Evolutionary conservation across 2,329 filamentous ascomycete species (phyloP).

Genomic region (Penicillium crustosum): DNA sequence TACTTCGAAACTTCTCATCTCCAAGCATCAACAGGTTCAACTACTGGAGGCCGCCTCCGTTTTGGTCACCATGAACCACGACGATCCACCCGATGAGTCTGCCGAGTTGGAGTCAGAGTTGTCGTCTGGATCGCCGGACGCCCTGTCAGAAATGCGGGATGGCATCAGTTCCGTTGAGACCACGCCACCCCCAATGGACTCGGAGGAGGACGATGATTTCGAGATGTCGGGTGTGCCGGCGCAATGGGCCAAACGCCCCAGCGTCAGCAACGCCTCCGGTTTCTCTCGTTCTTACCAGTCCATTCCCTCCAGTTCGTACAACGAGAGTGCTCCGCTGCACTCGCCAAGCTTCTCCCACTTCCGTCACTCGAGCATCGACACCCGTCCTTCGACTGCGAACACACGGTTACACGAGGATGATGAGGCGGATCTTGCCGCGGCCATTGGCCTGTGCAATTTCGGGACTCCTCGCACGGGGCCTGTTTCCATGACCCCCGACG

Average conservation of each 20-base stretch:
- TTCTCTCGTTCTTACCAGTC: constrained; percentile 83
- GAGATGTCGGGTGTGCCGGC: constrained; percentile 52
- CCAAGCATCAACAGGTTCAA: constrained; percentile 99
- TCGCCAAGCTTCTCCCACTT: constrained; percentile 56
- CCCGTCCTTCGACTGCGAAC: constrained; percentile 76
- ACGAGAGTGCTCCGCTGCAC: constrained; percentile 52
- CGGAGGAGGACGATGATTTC: constrained; percentile 50
- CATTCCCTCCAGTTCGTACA: constrained; percentile 57
- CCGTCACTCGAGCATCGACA: constrained; percentile 73
- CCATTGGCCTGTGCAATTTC: constrained; percentile 86
- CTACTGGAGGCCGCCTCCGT: constrained; percentile 96
- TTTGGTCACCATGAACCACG: constrained; percentile 80
- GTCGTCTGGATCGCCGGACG: constrained; percentile 77
- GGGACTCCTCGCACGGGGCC: constrained; percentile 71
- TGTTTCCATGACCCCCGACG: constrained; percentile 64
- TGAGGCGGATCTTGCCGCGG: constrained; percentile 83
- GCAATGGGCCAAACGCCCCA: constrained; percentile 58
- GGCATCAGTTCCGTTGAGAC: constrained; percentile 85
- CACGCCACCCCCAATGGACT: constrained; percentile 79
- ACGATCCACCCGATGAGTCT: constrained; percentile 62
- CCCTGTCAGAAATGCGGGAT: constrained; percentile 73
- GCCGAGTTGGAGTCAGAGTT: constrained; percentile 73
- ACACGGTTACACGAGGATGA: constrained; percentile 74
- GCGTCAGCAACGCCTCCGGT: constrained; percentile 45
- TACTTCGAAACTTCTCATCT: constrained; percentile 96